These are phyloP conservation scores for Phellinidium pouzarii DNA, from an alignment of 1,284 basidiomycete species.

Conservation along the genomic window DNA sequence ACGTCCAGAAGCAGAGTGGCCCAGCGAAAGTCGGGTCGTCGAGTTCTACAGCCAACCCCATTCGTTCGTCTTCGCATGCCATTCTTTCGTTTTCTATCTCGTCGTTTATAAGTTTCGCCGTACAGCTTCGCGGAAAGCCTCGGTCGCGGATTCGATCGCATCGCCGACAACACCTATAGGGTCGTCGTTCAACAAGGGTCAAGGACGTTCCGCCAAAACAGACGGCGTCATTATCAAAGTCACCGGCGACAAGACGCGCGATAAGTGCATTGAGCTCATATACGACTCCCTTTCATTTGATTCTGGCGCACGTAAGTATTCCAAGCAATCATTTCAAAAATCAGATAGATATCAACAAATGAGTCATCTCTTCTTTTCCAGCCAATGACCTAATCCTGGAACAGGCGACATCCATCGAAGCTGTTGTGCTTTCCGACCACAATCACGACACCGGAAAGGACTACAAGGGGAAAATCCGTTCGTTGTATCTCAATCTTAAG, in stretches of 20 bases:
- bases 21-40: slow-evolving; percentile 21
- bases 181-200: slow-evolving; percentile 30
- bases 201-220: slow-evolving; percentile 53
- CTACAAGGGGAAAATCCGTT: slow-evolving; percentile 82
- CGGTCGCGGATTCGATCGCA: slow-evolving; percentile 13
- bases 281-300: slow-evolving; percentile 88
- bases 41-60: slow-evolving; percentile 17
- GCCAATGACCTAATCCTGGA: slow-evolving; percentile 56
- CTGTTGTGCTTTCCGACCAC: slow-evolving; percentile 44
- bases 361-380: slow-evolving; percentile 23
- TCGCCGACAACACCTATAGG: slow-evolving; percentile 36
- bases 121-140: slow-evolving; percentile 12
- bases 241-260: slow-evolving; percentile 70
- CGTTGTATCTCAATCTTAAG: slow-evolving; percentile 89
- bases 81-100: slow-evolving; percentile 2
- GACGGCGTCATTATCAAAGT: slow-evolving; percentile 59
- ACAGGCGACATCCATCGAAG: slow-evolving; percentile 57
- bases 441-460: slow-evolving; percentile 36
- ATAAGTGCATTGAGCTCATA: slow-evolving; percentile 86
- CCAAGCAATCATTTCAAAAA: too few species aligned
- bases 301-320: slow-evolving; percentile 74
- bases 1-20: slow-evolving; percentile 62
- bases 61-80: slow-evolving; percentile 25
- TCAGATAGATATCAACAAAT: not conserved
- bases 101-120: not conserved